phyloP scores from a whole-genome alignment of 768 basidiomycete species.

The Glaciozyma martinii region DNA sequence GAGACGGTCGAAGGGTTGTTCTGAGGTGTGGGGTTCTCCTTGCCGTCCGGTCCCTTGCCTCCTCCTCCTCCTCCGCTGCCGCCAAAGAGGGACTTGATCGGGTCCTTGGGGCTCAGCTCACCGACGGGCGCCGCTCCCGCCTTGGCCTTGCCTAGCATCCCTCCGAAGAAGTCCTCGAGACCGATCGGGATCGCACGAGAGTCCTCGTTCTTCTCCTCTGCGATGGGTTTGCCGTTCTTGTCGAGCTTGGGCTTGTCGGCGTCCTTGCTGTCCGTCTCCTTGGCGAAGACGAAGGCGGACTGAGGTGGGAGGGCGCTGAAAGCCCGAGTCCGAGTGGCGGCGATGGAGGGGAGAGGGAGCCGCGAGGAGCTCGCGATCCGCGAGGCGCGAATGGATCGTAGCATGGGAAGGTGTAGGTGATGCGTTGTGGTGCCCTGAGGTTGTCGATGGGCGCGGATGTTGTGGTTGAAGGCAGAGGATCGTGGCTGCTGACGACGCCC shows the following conservation, averaged over 20 bases:
- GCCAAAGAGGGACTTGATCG: slow-evolving; percentile 11
- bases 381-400: no score
- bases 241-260: background rate
- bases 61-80: slow-evolving; percentile 8
- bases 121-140: slow-evolving; percentile 1
- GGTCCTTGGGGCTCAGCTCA: slow-evolving; percentile 24
- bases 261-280: background rate
- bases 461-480: no score
- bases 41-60: slow-evolving; percentile 9
- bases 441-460: no score
- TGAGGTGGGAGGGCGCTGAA: background rate
- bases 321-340: background rate
- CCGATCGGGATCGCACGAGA: slow-evolving; percentile 10
- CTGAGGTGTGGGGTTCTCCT: slow-evolving; percentile 10
- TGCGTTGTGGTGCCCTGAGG: no score
- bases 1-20: slow-evolving; percentile 10
- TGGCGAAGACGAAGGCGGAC: background rate
- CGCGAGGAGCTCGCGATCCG: background rate
- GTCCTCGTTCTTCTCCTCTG: background rate
- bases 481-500: no score
- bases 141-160: slow-evolving; percentile 22
- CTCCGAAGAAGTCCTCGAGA: slow-evolving; percentile 35
- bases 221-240: background rate
- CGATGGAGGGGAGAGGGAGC: background rate
- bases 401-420: no score